Conservation (phyloP, 225 moss, liverwort and hornwort species). For the Climacium dendroides region DNA sequence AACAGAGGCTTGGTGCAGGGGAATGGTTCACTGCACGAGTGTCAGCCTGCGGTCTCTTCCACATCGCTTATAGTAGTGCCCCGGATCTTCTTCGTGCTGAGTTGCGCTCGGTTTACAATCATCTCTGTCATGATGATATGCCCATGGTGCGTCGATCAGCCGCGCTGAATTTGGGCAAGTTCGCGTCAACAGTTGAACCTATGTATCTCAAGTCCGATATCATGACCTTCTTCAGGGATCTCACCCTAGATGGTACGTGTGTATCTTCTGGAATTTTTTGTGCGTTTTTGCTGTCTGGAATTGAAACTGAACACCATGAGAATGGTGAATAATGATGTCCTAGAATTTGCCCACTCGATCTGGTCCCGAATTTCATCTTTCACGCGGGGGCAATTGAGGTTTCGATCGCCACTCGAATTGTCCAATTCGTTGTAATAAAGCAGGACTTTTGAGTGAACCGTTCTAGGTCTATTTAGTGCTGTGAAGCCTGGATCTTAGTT, state of each 20-base stretch:
- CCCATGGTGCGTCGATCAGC: conserved; percentile 98
- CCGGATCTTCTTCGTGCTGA: conserved; percentile 98
- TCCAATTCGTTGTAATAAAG: not conserved
- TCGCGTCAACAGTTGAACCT: conserved; percentile 87
- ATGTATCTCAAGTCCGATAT: conserved; percentile 82
- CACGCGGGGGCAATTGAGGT: not conserved
- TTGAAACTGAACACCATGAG: not conserved
- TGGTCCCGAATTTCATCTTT: not conserved
- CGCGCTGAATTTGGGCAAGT: conserved; percentile 92
- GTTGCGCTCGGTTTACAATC: conserved; percentile 90
- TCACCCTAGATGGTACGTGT: conserved; percentile 76
- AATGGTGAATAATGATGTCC: not conserved
- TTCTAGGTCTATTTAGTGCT: not conserved
- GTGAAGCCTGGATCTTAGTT: not conserved
- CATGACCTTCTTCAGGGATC: conserved; percentile 91
- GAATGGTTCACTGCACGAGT: conserved; percentile 99
- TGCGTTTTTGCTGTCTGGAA: not conserved
- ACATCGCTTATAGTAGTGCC: conserved; percentile 94
- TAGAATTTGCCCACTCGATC: not conserved
- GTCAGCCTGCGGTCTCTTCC: conserved; percentile 93
- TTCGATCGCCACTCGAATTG: not conserved
- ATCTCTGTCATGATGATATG: conserved; percentile 97
- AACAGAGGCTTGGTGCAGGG: conserved; percentile 90
- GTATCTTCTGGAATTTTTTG: not conserved
- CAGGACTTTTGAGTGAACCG: not conserved